Evolutionary conservation across 2,329 filamentous ascomycete genomes (phyloP), one percentile per base, ranked within the genome.

Genomic region (Paracoccidioides lutzii): DNA sequence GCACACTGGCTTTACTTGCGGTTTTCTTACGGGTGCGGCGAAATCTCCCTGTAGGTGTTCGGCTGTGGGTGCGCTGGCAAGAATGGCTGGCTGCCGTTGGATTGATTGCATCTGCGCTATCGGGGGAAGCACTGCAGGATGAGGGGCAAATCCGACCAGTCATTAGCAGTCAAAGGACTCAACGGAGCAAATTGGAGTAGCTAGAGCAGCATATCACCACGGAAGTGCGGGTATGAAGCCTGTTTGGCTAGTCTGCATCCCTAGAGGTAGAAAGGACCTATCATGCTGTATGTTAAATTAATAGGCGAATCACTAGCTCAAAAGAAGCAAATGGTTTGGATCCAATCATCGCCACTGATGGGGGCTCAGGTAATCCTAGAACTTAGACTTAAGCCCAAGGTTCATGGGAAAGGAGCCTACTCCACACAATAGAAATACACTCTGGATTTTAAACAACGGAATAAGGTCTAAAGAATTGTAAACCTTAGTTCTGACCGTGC

Each of bases 21-120:
- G 37, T 42, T 42, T 42, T 52, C 30, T 41, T 52, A 10, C 14
- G 28, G 5, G 22, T 10, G 32, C 15, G 28, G 28, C 15, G 30
- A 35, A n/a, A 30, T 41, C 32, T 5, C 46, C 45, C 35, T 14
- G 32, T 48, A 32, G 2, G n/a, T 14, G 46, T 8, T 8, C n/a
- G 32, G 33, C 28, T 52, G 50, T 52, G 50, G 50, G 50, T 52
- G 50, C 30, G 50, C 38, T 52, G 50, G 50, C 50, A 52, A 52
- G 38, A 52, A 12, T 41, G 35, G 15, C 5, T 41, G 35, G 15
- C 5, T 52, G 22, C 10, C 9, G 49, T 42, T 52, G 38, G 49
- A 46, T 46, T 46, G 48, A 37, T 15, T 4, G 33, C 7, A 14
- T 6, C 50, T 42, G 50, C 37, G 50, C 37, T 41, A 52, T 22